Base-by-base conservation (phyloP, 1,139 yeast genomes). In the Debaryomyces singareniensis region DNA sequence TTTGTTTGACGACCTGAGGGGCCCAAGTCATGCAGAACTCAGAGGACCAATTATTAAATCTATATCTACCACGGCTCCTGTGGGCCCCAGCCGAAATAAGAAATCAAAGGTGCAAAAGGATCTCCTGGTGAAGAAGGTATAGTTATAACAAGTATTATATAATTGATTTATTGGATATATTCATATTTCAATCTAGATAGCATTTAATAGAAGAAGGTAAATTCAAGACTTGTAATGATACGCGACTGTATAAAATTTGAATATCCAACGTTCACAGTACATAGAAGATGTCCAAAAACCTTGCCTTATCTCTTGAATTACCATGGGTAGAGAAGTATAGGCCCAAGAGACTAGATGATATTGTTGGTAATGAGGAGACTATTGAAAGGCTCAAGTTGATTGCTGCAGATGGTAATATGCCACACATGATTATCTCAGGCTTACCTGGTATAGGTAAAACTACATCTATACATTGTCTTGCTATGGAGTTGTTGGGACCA, bases 381-480 rank as follows among this genome's bases (percentile, higher is more conserved):
- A 71, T 91, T 4, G 91, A 82, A 40, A 68, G 97, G 29, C 68
- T 91, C 35, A 76, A 81, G 44, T 73, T 85, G 40, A 89, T 91
- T 33, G 96, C 94, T 4, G 61, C 72, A 31, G 96, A 89, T 51
- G 98, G 98, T 20, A 91, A 91, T 55, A 82, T 91, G 85, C 98
- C 98, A 3, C 96, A 91, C 57, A 68, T 91, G 74, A 87, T 91
- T 45, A 83, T 91, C 26, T 80, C 93, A 10, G 96, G 98, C 3
- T 63, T 87, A 34, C 98, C 98, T 9, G 98, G 98, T 44, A 89
- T 91, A 37, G 98, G 98, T 27, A 91, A 91, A 53, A 91, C 98
- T 5, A 91, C 98, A 0, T 82, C 96, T 2, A 75, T 91, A 7
- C 87, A 85, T 40, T 89, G 97, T 61, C 69, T 91, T 24, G 97